Evolutionary conservation across 331 rosid genomes (phyloP), one percentile per base, ranked within the genome.

Genomic region (Phaseolus coccineus): DNA sequence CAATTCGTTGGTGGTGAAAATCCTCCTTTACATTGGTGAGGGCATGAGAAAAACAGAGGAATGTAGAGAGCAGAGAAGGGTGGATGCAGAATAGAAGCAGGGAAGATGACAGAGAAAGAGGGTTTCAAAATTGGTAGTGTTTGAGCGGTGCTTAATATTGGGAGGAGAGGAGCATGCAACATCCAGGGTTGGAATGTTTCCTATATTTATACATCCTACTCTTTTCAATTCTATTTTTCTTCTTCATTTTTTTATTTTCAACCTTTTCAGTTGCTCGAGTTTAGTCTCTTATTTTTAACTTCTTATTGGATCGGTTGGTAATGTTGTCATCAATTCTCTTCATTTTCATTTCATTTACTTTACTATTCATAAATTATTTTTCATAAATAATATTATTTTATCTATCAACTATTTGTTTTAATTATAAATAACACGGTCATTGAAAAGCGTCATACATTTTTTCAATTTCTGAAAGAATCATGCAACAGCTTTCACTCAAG

Each of bases 131-230:
- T 70, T 86, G 89, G 84, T 27, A 50, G 61, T 77, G 76, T 85
- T 82, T 75, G 89, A 83, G 72, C 79, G 88, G 82, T 83, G 88
- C 93, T 91, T 87, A 85, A 90, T 88, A 82, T 84, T 76, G 47
- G 81, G 75, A 79, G 47, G 65, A 79, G 71, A 72, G 77, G 87
- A 77, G 84, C 75, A 80, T 79, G 79, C 83, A 71, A 80, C 58
- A 46, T 71, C 87, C 77, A 74, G 88, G 59, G 77, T 78, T 73
- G 85, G 90, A 85, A 83, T 76, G 47, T 74, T 47, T 76, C 75
- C 94, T 85, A 85, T 92, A 90, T 91, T 89, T 94, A 90, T 94
- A 89, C 88, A 80, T 0, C 71, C 35, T 14, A 4, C 11, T 56
- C 35, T 63, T 47, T 4, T 3, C 73, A n/a, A 11, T 24, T 39